Evolutionary conservation across 176 grass and related monocot species (phyloP), one percentile per base, ranked within the genome.

Genomic region (Echinochloa phyllopogon): DNA sequence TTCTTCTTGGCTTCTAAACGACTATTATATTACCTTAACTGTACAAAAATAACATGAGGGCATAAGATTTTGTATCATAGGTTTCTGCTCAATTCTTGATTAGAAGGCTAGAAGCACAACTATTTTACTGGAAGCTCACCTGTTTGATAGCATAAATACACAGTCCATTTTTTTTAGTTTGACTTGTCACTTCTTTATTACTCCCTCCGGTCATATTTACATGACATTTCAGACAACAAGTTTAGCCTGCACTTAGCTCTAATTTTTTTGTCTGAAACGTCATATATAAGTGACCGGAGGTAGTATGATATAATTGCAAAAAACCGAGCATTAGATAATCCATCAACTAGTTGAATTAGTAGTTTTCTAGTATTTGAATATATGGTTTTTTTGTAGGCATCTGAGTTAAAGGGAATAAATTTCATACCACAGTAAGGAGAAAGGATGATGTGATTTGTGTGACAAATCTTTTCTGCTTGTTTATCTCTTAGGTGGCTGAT

Each of bases 401-500:
- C 38, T 12, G 57, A 45, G 5, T 75, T 68, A 13, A 66, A 53
- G 39, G 60, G 48, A 62, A 40, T 78, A 89, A 82, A 82, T 70
- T 78, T 80, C 24, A 65, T 78, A 61, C n/a, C 75, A 33, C 29
- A 74, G 42, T 51, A 66, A 74, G 65, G 24, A 73, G 63, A 77
- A 24, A 72, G 11, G 61, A 53, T 61, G 50, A 9, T 74, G 21
- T 66, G 27, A 66, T 75, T 1, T 84, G 39, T 38, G 18, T 58
- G 39, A 76, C 65, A n/a, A n/a, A 69, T 18, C 23, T 39, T 73
- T 87, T 81, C 13, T 84, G 2, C 33, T 8, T 61, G 73, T 72
- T 82, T 73, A n/a, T 77, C 49, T 79, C 21, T 64, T 91, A 91
- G 92, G 84, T 52, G 40, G 24, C 38, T 82, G 81, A 89, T 89